Base-by-base conservation (phyloP, 768 basidiomycete genomes). In the Phallus indusiatus region DNA sequence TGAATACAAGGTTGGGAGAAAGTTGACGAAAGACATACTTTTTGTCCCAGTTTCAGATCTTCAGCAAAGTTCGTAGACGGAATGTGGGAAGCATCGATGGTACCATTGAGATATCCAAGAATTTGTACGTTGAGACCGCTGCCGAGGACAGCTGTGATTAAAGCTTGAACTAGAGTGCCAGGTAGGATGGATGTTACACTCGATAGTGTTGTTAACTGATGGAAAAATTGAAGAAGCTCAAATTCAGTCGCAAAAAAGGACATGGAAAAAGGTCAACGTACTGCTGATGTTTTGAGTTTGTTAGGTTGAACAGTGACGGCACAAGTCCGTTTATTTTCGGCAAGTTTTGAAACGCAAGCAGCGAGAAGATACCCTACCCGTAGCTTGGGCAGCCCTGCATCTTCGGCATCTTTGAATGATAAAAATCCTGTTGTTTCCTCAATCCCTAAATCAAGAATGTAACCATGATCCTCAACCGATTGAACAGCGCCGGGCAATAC, bases 401-500 rank as follows among this genome's bases (percentile, higher is more conserved):
- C 77, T 62, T 77, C 73, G 0, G 79, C 77, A 49, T 91, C 87
- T 66, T 85, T 84, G 75, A 89, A 90, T 1, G 86, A 78, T 51
- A 98, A 69, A 72, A 97, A 99, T 47, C 90, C 90, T 60, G 90
- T 82, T 35, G 90, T 70, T n/a, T 80, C 84, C 10, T 82, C 70
- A 17, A 96, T 67, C 1, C 94, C 95, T 42, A 96, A 74, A 63
- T 94, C 90, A 8, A 99, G 76, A 58, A 86, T 81, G 73, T 95
- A 97, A 1, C 96, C 94, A 69, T 96, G 91, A 67, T 98, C 96
- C 73, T 99, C 96, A 17, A 89, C 74, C 65, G 86, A 90, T 71
- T 84, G 85, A 53, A 95, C 78, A 35, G 85, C 81, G 12, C 83
- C 89, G 0, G 85, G 80, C 49, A 96, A 67, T 20, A 83, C 84